Conservation (phyloP, 257 asterid genomes). For the Solanum tarijense region DNA sequence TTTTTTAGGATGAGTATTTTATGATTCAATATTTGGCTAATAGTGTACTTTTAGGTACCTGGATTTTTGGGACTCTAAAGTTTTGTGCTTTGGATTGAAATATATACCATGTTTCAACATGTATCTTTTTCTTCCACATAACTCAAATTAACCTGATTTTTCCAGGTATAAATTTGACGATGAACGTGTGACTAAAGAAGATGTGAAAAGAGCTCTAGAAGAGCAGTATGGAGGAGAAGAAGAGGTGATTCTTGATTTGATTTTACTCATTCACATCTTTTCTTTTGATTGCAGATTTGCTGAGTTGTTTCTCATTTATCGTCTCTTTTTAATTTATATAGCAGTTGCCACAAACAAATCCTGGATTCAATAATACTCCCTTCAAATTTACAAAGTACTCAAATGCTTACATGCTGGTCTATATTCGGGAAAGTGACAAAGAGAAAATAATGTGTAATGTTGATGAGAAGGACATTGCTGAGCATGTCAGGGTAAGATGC, state of each 20-base stretch:
- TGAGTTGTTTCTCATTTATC: neutral
- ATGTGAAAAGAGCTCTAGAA: conserved; percentile 81
- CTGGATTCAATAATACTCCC: conserved; percentile 90
- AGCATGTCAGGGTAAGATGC: conserved; percentile 72
- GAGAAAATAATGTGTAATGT: conserved; percentile 89
- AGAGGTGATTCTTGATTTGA: conserved; percentile 36
- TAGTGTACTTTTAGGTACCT: neutral
- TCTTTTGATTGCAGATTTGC: neutral
- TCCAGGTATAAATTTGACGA: conserved; percentile 90
- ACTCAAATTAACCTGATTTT: neutral
- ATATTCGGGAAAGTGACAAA: conserved; percentile 89
- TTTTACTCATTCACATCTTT: neutral
- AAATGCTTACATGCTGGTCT: conserved; percentile 98
- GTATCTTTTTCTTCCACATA: neutral
- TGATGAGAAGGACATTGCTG: conserved; percentile 96
- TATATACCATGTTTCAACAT: neutral
- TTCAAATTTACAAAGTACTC: conserved; percentile 93
- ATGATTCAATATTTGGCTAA: neutral
- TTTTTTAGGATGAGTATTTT: neutral
- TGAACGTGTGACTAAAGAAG: conserved; percentile 97
- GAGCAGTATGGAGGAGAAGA: conserved; percentile 99
- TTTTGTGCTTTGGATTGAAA: neutral
- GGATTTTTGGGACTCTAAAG: neutral
- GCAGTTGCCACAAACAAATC: conserved; percentile 92
- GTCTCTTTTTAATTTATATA: neutral